These are phyloP conservation scores for Naematelia encephala DNA, from an alignment of 768 basidiomycete species.

Conservation along the genomic window DNA sequence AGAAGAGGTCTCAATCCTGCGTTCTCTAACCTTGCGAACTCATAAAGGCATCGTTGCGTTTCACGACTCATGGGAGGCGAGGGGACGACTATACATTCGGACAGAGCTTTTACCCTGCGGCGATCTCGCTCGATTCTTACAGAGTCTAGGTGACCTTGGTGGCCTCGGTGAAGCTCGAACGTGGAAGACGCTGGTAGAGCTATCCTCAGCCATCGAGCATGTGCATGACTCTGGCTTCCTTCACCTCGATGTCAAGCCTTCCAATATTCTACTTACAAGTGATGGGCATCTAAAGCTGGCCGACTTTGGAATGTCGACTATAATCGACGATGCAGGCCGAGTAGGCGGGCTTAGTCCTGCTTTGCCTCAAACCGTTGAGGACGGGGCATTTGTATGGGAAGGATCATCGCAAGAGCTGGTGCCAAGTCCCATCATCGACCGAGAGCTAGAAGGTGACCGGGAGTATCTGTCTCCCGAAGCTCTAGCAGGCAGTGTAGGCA, in stretches of 20 bases:
- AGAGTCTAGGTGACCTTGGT: constrained; percentile 79
- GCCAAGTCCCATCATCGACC: constrained; percentile 35
- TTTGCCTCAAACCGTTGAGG: constrained; percentile 25
- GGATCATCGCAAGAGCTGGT: constrained; percentile 17
- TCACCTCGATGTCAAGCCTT: constrained; percentile 95
- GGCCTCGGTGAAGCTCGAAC: constrained; percentile 88
- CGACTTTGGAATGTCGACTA: constrained; percentile 97
- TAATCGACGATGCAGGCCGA: constrained; percentile 66
- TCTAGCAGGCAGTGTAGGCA: constrained; percentile 80
- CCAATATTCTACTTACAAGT: constrained; percentile 86
- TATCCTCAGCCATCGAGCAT: constrained; percentile 75
- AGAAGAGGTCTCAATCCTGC: constrained; percentile 90
- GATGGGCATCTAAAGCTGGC: constrained; percentile 92
- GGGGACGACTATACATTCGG: constrained; percentile 79
- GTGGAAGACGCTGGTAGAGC: constrained; percentile 92
- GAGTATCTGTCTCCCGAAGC: constrained; percentile 95
- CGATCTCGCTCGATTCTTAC: constrained; percentile 83
- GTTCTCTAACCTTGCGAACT: constrained; percentile 59
- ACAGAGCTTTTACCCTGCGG: constrained; percentile 88
- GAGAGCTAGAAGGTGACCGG: constrained; percentile 86
- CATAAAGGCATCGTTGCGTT: constrained; percentile 76
- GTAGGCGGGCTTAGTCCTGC: constrained; percentile 31
- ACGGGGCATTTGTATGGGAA: constrained; percentile 37
- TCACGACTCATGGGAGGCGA: constrained; percentile 94
- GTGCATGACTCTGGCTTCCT: constrained; percentile 85